Percentiles rank a stretch among this genome's conserved stretches.
phyloP scores from a whole-genome alignment of 768 basidiomycete species.

The Clathrus columnatus region DNA sequence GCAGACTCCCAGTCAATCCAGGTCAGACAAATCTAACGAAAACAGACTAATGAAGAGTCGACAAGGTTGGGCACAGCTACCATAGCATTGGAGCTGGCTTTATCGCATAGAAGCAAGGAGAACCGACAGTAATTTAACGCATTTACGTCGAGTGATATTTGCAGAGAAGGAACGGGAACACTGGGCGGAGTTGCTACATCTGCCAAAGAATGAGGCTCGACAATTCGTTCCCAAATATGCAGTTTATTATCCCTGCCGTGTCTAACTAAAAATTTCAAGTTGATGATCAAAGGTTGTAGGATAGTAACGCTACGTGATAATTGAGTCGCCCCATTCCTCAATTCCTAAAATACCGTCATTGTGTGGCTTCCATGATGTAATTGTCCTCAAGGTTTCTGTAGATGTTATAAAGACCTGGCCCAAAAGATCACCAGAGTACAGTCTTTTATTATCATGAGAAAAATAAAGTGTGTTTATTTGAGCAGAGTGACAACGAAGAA shows the following conservation, averaged over 20 bases:
- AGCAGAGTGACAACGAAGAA: constrained; percentile 64
- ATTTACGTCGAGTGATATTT: constrained; percentile 79
- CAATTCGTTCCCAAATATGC: constrained; percentile 57
- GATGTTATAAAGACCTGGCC: constrained; percentile 75
- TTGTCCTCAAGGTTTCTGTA: constrained; percentile 63
- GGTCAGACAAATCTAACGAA: background rate
- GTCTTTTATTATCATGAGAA: constrained; percentile 63
- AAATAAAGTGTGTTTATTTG: constrained; percentile 53
- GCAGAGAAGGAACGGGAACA: constrained; percentile 40
- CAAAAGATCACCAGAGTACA: constrained; percentile 80
- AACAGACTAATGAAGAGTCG: constrained; percentile 70
- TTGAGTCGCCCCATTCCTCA: constrained; percentile 54
- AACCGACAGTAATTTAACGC: constrained; percentile 92
- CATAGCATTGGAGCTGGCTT: constrained; percentile 31
- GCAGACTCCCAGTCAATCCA: background rate
- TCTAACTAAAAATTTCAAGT: constrained; percentile 27
- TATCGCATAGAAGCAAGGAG: constrained; percentile 41
- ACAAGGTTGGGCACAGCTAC: constrained; percentile 82
- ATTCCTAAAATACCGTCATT: constrained; percentile 66
- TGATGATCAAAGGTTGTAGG: background rate
- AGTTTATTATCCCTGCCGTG: constrained; percentile 84
- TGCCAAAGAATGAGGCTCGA: constrained; percentile 40
- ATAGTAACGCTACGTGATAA: constrained; percentile 52
- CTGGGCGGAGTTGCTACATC: constrained; percentile 47
- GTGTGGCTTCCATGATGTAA: constrained; percentile 74